These are phyloP conservation scores for Tolypocladium nubicola DNA, from an alignment of 2,329 filamentous ascomycete species.

Conservation along the genomic window DNA sequence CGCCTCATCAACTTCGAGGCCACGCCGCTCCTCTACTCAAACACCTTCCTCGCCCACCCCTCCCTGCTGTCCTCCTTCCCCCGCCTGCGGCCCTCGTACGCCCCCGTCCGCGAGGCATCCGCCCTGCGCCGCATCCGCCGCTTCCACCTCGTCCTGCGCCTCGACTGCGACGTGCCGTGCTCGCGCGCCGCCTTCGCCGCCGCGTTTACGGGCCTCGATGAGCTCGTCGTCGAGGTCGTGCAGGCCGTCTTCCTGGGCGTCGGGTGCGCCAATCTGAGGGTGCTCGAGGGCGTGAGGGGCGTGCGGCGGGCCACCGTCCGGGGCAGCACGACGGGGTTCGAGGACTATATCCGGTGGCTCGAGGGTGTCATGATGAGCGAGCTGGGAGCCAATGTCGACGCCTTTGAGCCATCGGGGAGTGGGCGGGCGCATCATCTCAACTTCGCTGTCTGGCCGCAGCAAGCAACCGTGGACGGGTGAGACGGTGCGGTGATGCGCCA, in stretches of 20 bases:
- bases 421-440: background rate
- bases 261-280: slow-evolving; percentile 23
- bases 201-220: slow-evolving; percentile 25
- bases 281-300: slow-evolving; percentile 31
- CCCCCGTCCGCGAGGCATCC: slow-evolving; percentile 17
- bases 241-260: slow-evolving; percentile 28
- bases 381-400: slow-evolving; percentile 9
- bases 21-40: slow-evolving; percentile 30
- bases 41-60: slow-evolving; percentile 32
- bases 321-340: slow-evolving; percentile 29
- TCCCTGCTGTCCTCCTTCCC: slow-evolving; percentile 29
- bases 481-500: background rate
- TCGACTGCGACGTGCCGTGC: slow-evolving; percentile 28
- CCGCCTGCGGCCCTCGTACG: slow-evolving; percentile 22
- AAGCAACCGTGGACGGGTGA: background rate
- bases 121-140: slow-evolving; percentile 24
- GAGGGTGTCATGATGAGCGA: slow-evolving; percentile 22
- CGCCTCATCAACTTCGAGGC: slow-evolving; percentile 31
- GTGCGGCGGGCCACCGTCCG: slow-evolving; percentile 23
- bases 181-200: slow-evolving; percentile 16
- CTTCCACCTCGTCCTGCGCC: slow-evolving; percentile 27
- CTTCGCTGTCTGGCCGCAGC: background rate
- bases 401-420: slow-evolving; percentile 7
- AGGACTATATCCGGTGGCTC: slow-evolving; percentile 31
- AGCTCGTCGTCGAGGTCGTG: slow-evolving; percentile 28